Base-by-base conservation (phyloP, 78 protist genomes). In the Protostelium mycophagum region DNA sequence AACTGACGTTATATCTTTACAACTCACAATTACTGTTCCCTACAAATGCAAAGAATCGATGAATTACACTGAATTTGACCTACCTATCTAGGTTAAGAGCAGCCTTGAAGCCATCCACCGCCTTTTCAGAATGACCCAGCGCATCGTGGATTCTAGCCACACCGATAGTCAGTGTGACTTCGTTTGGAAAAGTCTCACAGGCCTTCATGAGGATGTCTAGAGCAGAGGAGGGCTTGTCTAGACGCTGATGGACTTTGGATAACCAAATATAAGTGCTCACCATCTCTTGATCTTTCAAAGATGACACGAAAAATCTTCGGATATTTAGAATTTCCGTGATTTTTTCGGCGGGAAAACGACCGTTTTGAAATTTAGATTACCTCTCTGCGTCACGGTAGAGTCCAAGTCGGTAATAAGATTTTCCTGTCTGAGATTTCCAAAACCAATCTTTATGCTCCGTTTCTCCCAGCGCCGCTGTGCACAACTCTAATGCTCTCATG, bases 341-440 rank as follows among this genome's bases (percentile, higher is more conserved):
- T 25, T 51, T 51, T 51, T 51, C 1, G n/a, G n/a, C n/a, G n/a
- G n/a, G n/a, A n/a, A n/a, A n/a, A n/a, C n/a, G n/a, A n/a, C n/a
- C n/a, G n/a, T n/a, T n/a, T n/a, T n/a, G n/a, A n/a, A n/a, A n/a
- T 63, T 34, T 34, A 86, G 89, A 87, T 89, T 93, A 96, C 90
- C 63, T 83, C 89, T 95, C 97, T 1, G 98, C 98, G 28, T 96
- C 98, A 0, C 95, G 91, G 0, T 36, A 31, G 83, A 95, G 38
- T 9, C 96, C 97, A 37, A 97, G 92, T 36, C 84, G 93, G 85
- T 93, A 91, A 85, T 91, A 94, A 83, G 92, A 88, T 63, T 87
- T 88, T 0, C 97, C 98, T 25, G 95, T 89, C 38, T 93, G 85
- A 38, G 91, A 92, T 84, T 95, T 95, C 98, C 98, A 97, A 92